Percentiles rank a stretch among this genome's conserved stretches.
These are phyloP conservation scores for Aspergillus carlsbadensis DNA, from an alignment of 495 filamentous ascomycete species.

Conservation along the genomic window DNA sequence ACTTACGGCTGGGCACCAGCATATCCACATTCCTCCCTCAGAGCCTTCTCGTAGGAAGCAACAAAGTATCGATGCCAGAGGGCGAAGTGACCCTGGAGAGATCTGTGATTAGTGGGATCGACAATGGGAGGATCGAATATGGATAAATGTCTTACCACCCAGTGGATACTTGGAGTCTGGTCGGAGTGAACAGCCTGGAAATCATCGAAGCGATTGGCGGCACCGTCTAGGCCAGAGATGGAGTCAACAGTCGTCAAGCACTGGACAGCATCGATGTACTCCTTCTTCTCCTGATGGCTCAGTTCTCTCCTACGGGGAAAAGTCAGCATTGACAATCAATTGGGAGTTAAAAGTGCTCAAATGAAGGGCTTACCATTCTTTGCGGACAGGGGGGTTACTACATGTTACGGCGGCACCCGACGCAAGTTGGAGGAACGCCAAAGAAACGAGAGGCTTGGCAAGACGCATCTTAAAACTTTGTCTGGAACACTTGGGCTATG, in stretches of 20 bases:
- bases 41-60: conserved; percentile 38
- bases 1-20: conserved; percentile 42
- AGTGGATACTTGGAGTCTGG: conserved; percentile 22
- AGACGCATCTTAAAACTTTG: conserved; percentile 9
- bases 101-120: conserved; percentile 17
- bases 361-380: conserved; percentile 21
- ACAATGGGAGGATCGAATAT: background rate
- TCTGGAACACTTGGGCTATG: conserved; percentile 7
- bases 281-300: conserved; percentile 1
- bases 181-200: conserved; percentile 22
- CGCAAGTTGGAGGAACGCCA: conserved; percentile 2
- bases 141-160: conserved; percentile 12
- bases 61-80: conserved; percentile 51
- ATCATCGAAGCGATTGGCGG: conserved; percentile 16
- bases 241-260: conserved; percentile 17
- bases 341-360: background rate
- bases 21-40: conserved; percentile 47
- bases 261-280: conserved; percentile 20
- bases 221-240: conserved; percentile 18
- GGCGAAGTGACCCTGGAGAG: conserved; percentile 18
- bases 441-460: conserved; percentile 4
- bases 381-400: conserved; percentile 20
- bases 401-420: conserved; percentile 5
- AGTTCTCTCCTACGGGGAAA: conserved; percentile 14
- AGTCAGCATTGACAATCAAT: too few relatives aligned